phyloP scores from a whole-genome alignment of 192 early-diverging fungal genomes.

The Coemansia sp. region DNA sequence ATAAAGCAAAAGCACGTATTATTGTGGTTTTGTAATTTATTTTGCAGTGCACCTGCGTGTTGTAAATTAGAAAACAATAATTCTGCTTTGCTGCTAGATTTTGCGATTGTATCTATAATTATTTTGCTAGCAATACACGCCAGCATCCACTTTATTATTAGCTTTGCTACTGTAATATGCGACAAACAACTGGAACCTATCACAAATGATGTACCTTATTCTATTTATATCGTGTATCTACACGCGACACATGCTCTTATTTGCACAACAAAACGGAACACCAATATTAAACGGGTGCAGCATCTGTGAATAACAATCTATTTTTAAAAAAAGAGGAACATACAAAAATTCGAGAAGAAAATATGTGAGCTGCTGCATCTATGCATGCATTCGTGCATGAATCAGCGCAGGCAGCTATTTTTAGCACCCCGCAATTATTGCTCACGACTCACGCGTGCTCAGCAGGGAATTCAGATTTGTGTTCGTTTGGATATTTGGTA shows the following conservation, averaged over 20 bases:
- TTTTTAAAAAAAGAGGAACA: not conserved
- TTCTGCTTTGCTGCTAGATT: not conserved
- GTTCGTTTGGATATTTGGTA: not conserved
- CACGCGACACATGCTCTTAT: not conserved
- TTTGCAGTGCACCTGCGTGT: not conserved
- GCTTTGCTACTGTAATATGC: not conserved
- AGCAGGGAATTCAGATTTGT: not conserved
- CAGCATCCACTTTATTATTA: not conserved
- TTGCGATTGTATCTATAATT: not conserved
- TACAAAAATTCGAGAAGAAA: not conserved
- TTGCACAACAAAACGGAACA: not conserved
- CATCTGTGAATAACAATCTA: not conserved
- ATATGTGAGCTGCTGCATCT: not conserved
- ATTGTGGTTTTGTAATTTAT: not conserved
- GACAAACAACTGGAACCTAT: not conserved
- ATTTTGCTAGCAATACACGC: not conserved
- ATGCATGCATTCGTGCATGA: not conserved
- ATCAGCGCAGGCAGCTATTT: not conserved
- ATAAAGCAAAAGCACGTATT: not conserved
- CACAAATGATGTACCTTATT: conserved; percentile 3
- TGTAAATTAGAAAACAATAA: conserved; percentile 1
- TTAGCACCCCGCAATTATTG: not conserved
- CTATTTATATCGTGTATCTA: conserved; percentile 14
- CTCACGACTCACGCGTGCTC: not conserved
- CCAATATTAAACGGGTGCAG: not conserved